Conservation (phyloP, 2,329 filamentous ascomycete species). For the Rutstroemia sp. region DNA sequence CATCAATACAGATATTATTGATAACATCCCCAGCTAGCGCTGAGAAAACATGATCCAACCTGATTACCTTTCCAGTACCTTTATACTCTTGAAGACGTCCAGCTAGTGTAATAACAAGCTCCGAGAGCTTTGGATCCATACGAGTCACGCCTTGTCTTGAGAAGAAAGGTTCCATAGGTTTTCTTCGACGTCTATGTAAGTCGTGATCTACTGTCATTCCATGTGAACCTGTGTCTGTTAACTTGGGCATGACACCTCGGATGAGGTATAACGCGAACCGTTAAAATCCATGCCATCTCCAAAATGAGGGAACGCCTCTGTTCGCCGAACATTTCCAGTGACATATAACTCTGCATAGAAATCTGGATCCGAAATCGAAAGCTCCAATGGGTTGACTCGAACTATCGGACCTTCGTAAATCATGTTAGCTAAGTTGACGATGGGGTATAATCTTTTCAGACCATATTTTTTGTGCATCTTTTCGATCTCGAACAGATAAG, state of each 20-base stretch:
- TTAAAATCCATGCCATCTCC: slow-evolving; percentile 2
- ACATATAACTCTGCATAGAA: slow-evolving; percentile 35
- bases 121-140: background rate
- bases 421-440: background rate
- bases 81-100: slow-evolving; percentile 4
- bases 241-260: background rate
- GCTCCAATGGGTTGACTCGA: slow-evolving; percentile 31
- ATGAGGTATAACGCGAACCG: background rate
- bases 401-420: slow-evolving; percentile 24
- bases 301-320: slow-evolving; percentile 6
- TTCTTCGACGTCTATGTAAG: slow-evolving; percentile 11
- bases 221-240: background rate
- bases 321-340: background rate
- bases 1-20: background rate
- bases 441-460: background rate
- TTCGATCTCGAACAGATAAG: slow-evolving; percentile 36
- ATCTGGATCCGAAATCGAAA: slow-evolving; percentile 29
- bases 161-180: slow-evolving; percentile 14
- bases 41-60: slow-evolving; percentile 10
- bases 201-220: slow-evolving; percentile 11
- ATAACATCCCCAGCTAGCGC: slow-evolving; percentile 10
- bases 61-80: slow-evolving; percentile 1
- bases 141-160: slow-evolving; percentile 6
- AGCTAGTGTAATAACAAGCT: background rate
- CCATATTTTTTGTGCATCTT: slow-evolving; percentile 37